phyloP scores from a whole-genome alignment of 179 eudicot genomes.

The Silene noctiflora region DNA sequence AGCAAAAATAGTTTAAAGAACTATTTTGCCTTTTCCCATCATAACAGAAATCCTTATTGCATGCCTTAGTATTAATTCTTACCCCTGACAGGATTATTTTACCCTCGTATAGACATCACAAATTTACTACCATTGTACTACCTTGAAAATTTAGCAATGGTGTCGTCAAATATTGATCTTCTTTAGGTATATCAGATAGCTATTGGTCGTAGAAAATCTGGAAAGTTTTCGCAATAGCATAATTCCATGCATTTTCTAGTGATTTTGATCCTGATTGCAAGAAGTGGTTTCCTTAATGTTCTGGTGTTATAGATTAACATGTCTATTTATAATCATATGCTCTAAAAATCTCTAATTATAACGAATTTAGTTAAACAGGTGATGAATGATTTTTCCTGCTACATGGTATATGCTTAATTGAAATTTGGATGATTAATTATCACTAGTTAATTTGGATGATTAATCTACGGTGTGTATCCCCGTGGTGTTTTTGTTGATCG shows the following conservation, averaged over 20 bases:
- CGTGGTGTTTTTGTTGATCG: too few relatives aligned
- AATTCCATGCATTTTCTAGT: neutral
- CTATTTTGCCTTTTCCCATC: neutral
- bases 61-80: neutral
- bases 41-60: slow-evolving; percentile 6
- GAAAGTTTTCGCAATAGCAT: neutral
- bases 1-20: neutral
- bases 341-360: too few relatives aligned
- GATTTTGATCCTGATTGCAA: neutral
- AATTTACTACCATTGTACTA: too few relatives aligned
- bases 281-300: neutral
- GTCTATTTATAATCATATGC: too few relatives aligned
- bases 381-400: neutral
- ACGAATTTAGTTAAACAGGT: too few relatives aligned
- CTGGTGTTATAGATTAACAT: neutral
- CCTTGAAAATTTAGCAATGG: neutral
- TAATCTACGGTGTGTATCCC: neutral
- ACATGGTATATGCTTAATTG: too few relatives aligned
- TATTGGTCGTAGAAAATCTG: neutral
- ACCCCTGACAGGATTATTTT: neutral
- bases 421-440: too few relatives aligned
- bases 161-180: neutral
- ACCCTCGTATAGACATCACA: neutral
- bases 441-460: neutral
- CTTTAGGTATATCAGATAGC: neutral